Conservation (phyloP, 2,329 filamentous ascomycete genomes). For the Tolypocladium guangdongense region DNA sequence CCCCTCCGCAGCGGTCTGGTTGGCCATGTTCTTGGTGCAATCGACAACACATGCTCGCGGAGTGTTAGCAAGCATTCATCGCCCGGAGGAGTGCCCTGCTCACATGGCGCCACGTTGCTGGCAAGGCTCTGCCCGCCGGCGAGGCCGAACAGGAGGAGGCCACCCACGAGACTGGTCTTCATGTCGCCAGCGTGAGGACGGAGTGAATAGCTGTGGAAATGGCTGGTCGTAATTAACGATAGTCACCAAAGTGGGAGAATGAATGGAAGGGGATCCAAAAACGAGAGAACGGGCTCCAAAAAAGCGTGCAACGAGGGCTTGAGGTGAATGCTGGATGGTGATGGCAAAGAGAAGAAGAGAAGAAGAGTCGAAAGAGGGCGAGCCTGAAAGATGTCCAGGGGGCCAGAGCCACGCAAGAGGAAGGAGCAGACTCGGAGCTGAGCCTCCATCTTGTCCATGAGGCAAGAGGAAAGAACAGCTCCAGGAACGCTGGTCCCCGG, state of each 20-base stretch:
- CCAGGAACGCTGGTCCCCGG: too few relatives aligned
- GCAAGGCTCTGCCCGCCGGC: constrained; percentile 1
- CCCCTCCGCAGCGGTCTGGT: not conserved
- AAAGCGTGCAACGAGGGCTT: constrained; percentile 9
- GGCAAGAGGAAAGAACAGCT: not conserved
- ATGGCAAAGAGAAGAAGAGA: constrained; percentile 7
- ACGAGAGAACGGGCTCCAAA: constrained; percentile 14
- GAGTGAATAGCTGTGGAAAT: constrained; percentile 10
- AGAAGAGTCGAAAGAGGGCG: constrained; percentile 1
- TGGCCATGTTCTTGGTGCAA: constrained; percentile 8
- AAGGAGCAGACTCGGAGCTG: not conserved
- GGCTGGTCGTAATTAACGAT: constrained; percentile 19
- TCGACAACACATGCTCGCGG: constrained; percentile 2
- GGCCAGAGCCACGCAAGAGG: not conserved
- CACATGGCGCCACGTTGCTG: not conserved
- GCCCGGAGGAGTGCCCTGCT: not conserved
- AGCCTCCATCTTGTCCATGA: not conserved
- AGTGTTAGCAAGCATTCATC: not conserved
- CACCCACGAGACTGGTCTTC: constrained; percentile 7
- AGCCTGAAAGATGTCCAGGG: not conserved
- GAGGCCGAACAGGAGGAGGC: constrained; percentile 7
- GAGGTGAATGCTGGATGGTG: constrained; percentile 10
- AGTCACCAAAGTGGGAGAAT: constrained; percentile 17
- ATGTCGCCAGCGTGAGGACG: constrained; percentile 9
- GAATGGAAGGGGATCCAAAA: constrained; percentile 19